A percentile compares a stretch with the other conserved stretches of the same genome.
phyloP scores from a whole-genome alignment of 2,329 filamentous ascomycete genomes.

The Neospermospora avenae region DNA sequence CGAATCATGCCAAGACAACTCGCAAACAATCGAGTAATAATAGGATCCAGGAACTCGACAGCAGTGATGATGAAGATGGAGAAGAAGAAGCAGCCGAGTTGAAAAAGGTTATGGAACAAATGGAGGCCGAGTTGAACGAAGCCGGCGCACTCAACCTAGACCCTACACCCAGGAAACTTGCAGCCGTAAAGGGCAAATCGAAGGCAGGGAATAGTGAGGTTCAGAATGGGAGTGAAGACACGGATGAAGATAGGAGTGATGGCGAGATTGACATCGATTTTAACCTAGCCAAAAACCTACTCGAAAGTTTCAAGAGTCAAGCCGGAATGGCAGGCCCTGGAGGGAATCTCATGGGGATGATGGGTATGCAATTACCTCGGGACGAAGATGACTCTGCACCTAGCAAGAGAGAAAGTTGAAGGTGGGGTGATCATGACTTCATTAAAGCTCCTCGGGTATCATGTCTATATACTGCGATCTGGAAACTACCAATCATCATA shows the following conservation, averaged over 20 bases:
- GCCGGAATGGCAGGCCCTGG: conserved; percentile 81
- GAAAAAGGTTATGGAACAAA: conserved; percentile 59
- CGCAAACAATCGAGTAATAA: conserved; percentile 10
- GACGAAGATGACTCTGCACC: conserved; percentile 59
- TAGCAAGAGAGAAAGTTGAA: conserved; percentile 8
- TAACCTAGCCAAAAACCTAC: conserved; percentile 82
- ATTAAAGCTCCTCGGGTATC: conserved; percentile 23
- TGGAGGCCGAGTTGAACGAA: conserved; percentile 69
- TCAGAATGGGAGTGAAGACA: conserved; percentile 16
- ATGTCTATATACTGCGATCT: neutral
- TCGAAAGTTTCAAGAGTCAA: conserved; percentile 92
- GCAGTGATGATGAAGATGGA: conserved; percentile 37
- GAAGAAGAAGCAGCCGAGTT: conserved; percentile 58
- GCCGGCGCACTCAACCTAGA: conserved; percentile 63
- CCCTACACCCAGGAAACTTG: conserved; percentile 34
- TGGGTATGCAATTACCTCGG: conserved; percentile 78
- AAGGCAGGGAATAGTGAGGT: conserved; percentile 16
- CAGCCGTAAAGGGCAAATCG: conserved; percentile 31
- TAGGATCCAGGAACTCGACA: conserved; percentile 28
- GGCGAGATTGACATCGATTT: conserved; percentile 75
- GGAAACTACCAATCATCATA: conserved; percentile 1
- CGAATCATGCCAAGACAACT: conserved; percentile 8
- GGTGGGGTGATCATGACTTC: conserved; percentile 10
- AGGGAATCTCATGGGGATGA: conserved; percentile 80
- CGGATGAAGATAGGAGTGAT: conserved; percentile 47